Conservation (phyloP, 331 rosid species). For the Rosa hybrid region DNA sequence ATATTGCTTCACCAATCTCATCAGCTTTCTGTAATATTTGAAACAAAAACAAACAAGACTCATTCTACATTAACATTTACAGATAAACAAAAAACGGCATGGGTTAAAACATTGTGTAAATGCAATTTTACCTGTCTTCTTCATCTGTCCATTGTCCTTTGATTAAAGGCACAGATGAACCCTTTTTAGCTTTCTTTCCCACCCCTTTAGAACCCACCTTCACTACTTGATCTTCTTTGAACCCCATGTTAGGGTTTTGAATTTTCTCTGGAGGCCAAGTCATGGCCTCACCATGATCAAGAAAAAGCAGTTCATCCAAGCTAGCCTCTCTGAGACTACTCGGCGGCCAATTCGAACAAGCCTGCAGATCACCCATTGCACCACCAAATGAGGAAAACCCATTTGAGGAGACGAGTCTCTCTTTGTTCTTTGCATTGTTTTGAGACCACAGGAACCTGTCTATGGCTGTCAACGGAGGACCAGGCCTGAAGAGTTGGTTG, state of each 20-base stretch:
- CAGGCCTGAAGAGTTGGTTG: constrained; percentile 25
- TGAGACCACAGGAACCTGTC: constrained; percentile 60
- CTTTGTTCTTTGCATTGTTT: constrained; percentile 25
- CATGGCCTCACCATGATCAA: constrained; percentile 24
- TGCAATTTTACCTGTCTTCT: constrained; percentile 68
- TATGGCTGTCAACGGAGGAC: constrained; percentile 73
- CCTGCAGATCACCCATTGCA: constrained; percentile 22
- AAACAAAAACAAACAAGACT: background rate
- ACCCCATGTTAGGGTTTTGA: constrained; percentile 6
- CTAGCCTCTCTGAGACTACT: constrained; percentile 24
- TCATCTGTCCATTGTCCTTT: constrained; percentile 92
- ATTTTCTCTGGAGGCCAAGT: constrained; percentile 8
- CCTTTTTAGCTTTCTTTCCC: constrained; percentile 46
- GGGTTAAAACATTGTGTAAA: background rate
- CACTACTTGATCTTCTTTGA: constrained; percentile 24
- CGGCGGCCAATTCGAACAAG: constrained; percentile 26
- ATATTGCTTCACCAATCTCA: constrained; percentile 70
- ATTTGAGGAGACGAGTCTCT: constrained; percentile 4
- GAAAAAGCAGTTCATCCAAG: constrained; percentile 30
- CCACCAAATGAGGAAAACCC: constrained; percentile 13
- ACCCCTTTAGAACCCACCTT: constrained; percentile 14
- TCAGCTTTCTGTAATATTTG: constrained; percentile 47
- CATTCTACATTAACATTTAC: background rate
- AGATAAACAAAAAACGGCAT: background rate
- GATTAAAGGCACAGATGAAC: constrained; percentile 38